Percentiles rank a stretch among this genome's conserved stretches.
Conservation (phyloP, 2,329 filamentous ascomycete species). For the Massarina eburnea region DNA sequence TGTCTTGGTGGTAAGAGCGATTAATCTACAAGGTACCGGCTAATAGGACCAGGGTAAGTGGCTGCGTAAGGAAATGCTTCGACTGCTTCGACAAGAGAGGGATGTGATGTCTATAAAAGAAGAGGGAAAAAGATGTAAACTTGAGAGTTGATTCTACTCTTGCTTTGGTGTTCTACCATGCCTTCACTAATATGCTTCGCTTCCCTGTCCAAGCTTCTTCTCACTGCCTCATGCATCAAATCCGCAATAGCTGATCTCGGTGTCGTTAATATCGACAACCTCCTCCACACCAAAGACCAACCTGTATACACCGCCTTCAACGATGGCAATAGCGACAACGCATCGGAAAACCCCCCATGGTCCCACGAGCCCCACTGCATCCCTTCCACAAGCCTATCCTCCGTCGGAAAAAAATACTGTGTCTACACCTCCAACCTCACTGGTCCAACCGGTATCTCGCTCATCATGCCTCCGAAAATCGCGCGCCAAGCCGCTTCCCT, state of each 20-base stretch:
- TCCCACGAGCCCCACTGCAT: constrained; percentile 19
- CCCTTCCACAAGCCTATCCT: constrained; percentile 6
- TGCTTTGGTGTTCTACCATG: not conserved
- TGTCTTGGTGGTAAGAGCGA: not conserved
- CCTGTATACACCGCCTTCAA: not conserved
- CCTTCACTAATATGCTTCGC: not conserved
- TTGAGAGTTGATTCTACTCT: too few relatives aligned
- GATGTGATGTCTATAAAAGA: too few relatives aligned
- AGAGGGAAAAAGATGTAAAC: too few relatives aligned
- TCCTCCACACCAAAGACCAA: constrained; percentile 13
- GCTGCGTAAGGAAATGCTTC: not conserved
- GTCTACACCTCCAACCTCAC: constrained; percentile 21
- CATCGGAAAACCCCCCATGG: constrained; percentile 14
- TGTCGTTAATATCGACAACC: constrained; percentile 14
- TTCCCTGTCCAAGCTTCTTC: not conserved
- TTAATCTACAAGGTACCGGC: not conserved
- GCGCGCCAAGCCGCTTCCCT: constrained; percentile 5
- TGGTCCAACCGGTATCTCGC: constrained; percentile 14
- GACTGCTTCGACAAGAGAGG: too few relatives aligned
- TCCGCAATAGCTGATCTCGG: constrained; percentile 10
- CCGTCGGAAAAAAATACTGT: constrained; percentile 19
- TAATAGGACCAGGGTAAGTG: not conserved
- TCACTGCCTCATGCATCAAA: not conserved
- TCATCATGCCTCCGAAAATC: constrained; percentile 14
- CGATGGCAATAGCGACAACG: not conserved